Evolutionary conservation across 1,139 yeast species (phyloP), one percentile per base, ranked within the genome.

Genomic region (Hansenula lynferdii): DNA sequence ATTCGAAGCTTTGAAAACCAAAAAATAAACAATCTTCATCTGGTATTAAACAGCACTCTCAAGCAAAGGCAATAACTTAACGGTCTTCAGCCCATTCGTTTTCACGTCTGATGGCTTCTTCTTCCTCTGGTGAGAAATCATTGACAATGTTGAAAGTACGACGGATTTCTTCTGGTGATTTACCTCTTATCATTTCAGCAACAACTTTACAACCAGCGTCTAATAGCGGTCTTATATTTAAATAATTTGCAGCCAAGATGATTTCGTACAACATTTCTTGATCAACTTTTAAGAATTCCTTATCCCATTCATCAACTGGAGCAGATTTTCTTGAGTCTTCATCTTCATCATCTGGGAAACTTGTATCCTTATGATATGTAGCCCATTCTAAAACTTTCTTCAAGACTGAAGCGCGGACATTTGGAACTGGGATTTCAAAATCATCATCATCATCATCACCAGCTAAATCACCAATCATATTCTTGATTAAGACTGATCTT

Each of bases 61-160:
- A 9, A 25, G 12, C 27, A 25, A 25, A 16, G 16, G 5, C 7
- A 25, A 25, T n/a, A 26, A n/a, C 34, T 61, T 62, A 89, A 59
- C 96, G 89, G 62, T 92, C 98, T 62, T 92, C 98, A 19, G 98
- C 98, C 98, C 98, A 92, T 63, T 92, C 98, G 60, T 92, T 92
- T 64, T 92, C 98, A 57, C 96, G 79, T 59, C 95, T 83, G 51
- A 94, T 92, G 40, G 96, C 97, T 35, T 95, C 96, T 67, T 92
- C 98, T 64, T 94, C 98, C 61, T 94, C 98, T 5, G 97, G 96
- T 29, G 95, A 85, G 65, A 94, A 92, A 62, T 94, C 98, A 60
- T 90, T 87, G 43, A 84, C 94, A 53, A 94, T 94, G 64, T 94
- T 94, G 70, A 94, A 94, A 1, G 95, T 86, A 62, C 87, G 85